Percentiles rank a stretch among this genome's conserved stretches.
Evolutionary conservation across 305 asterid species (phyloP).

Genomic region (Fraxinus greggii): DNA sequence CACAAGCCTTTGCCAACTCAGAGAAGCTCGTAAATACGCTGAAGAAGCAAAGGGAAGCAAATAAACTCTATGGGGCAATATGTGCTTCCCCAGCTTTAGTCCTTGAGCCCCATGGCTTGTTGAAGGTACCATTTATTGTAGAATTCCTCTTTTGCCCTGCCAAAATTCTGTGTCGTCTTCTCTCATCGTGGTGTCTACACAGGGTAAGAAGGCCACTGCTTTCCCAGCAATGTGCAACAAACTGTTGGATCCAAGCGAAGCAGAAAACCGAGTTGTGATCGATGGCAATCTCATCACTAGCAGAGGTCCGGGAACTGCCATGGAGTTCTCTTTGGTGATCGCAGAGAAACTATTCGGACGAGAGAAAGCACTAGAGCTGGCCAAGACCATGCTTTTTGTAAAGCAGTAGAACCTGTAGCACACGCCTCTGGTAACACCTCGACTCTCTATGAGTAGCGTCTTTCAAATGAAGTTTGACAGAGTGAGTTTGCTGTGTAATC

Average conservation of each 20-base stretch:
- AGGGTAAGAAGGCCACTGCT: conserved; percentile 97
- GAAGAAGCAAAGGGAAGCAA: conserved; percentile 75
- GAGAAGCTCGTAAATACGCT: conserved; percentile 66
- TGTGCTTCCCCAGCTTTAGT: conserved; percentile 97
- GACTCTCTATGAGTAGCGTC: background rate
- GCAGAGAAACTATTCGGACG: conserved; percentile 70
- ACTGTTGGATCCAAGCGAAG: conserved; percentile 69
- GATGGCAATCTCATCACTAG: conserved; percentile 89
- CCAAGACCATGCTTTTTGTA: conserved; percentile 66
- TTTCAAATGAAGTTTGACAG: background rate
- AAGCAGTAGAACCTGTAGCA: conserved; percentile 18
- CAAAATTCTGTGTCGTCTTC: background rate
- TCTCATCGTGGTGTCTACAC: conserved; percentile 6
- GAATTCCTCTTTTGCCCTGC: background rate
- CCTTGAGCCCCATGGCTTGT: conserved; percentile 83
- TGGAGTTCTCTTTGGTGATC: conserved; percentile 83
- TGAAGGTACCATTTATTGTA: conserved; percentile 45
- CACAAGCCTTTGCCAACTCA: conserved; percentile 78
- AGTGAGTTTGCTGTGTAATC: background rate
- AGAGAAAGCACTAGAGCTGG: conserved; percentile 61
- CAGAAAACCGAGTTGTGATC: conserved; percentile 74
- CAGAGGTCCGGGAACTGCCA: conserved; percentile 93
- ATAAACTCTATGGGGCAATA: conserved; percentile 74
- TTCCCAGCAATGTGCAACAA: conserved; percentile 85
- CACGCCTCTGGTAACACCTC: background rate